Evolutionary conservation across 768 basidiomycete species (phyloP).

Genomic region (Paxillus rubicundulus): DNA sequence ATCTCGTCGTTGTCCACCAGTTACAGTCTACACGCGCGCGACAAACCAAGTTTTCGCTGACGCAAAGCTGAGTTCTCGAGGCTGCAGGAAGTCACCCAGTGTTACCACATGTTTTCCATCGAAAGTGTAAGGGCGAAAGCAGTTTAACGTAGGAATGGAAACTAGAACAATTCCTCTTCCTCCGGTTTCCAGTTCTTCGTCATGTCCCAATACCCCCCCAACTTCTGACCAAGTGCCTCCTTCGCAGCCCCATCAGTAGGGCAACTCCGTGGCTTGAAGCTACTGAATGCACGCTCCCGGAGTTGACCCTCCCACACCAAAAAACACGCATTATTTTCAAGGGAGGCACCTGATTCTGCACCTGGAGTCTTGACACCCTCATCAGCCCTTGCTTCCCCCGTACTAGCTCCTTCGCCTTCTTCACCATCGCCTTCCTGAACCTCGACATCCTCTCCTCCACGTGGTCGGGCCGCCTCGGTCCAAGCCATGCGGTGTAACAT

Average conservation of each 20-base stretch:
- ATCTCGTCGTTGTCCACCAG: too few relatives aligned
- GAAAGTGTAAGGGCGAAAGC: not conserved
- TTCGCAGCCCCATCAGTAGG: conserved; percentile 84
- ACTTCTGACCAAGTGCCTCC: conserved; percentile 79
- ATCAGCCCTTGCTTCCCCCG: conserved; percentile 34
- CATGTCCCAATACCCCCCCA: conserved; percentile 93
- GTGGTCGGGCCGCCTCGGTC: conserved; percentile 86
- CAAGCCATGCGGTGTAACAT: conserved; percentile 88
- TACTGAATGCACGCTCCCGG: conserved; percentile 75
- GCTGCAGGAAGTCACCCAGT: too few relatives aligned
- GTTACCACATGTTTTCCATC: not conserved
- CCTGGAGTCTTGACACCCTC: conserved; percentile 20
- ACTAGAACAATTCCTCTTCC: conserved; percentile 70
- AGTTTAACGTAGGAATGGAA: not conserved
- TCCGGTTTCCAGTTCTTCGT: conserved; percentile 87
- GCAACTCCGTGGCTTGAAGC: conserved; percentile 78
- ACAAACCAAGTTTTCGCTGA: too few relatives aligned
- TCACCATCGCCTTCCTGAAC: conserved; percentile 52
- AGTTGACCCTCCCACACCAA: conserved; percentile 92
- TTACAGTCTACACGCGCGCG: too few relatives aligned
- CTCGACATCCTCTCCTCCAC: conserved; percentile 71
- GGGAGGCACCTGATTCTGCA: conserved; percentile 34
- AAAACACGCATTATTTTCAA: conserved; percentile 87
- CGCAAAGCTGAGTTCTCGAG: too few relatives aligned
- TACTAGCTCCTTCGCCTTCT: conserved; percentile 31